Percentiles rank a stretch among this genome's conserved stretches.
phyloP scores from a whole-genome alignment of 345 rosid genomes.

The Eucalyptus brandiana region DNA sequence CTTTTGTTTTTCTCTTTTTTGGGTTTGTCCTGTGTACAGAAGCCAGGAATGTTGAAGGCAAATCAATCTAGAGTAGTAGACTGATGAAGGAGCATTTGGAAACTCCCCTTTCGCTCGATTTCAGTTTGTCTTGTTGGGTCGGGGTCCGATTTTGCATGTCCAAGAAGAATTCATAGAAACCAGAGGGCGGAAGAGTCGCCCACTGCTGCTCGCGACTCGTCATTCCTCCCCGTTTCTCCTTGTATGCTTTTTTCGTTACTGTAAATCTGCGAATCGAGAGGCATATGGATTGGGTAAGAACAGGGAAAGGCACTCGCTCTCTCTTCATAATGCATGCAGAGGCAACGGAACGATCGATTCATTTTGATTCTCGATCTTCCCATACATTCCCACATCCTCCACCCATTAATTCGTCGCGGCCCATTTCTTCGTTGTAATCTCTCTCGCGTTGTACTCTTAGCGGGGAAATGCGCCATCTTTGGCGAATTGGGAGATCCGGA shows the following conservation, averaged over 20 bases:
- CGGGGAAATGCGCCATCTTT: background rate
- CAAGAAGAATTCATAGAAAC: background rate
- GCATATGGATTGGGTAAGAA: background rate
- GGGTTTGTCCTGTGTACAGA: background rate
- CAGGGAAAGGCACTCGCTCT: background rate
- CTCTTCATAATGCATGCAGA: background rate
- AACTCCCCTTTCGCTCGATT: background rate
- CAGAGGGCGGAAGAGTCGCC: background rate
- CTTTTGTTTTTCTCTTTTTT: background rate
- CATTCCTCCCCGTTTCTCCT: background rate
- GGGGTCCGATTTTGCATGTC: background rate
- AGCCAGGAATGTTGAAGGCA: background rate
- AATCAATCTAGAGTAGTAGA: background rate
- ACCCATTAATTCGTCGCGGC: background rate
- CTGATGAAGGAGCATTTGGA: background rate
- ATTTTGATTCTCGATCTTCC: background rate
- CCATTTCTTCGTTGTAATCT: background rate
- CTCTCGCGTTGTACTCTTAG: background rate
- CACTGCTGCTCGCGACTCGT: background rate
- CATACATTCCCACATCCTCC: background rate
- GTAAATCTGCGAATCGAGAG: background rate
- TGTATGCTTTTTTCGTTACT: rapidly evolving
- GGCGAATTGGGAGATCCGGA: background rate
- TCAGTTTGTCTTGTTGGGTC: background rate
- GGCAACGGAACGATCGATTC: background rate